A percentile compares a stretch with the other conserved stretches of the same genome.
Evolutionary conservation across 257 asterid species (phyloP).

Genomic region (Lycium ferocissimum): DNA sequence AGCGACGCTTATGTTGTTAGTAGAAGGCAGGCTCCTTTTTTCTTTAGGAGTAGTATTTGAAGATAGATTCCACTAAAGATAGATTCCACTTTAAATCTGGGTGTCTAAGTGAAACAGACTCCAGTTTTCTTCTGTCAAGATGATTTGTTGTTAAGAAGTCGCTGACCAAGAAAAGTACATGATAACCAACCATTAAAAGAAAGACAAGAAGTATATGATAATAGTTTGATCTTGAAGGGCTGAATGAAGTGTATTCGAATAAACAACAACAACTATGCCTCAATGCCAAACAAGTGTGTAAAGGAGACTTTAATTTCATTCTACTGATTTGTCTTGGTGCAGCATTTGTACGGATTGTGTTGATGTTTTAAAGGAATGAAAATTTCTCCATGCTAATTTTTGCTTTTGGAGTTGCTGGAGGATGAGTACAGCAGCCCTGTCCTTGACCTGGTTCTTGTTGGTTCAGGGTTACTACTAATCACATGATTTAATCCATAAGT

Average conservation of each 20-base stretch:
- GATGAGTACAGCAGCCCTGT: neutral
- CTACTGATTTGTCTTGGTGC: neutral
- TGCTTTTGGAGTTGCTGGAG: neutral
- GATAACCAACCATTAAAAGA: conserved; percentile 5
- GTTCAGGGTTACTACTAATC: neutral
- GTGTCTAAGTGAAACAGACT: conserved; percentile 7
- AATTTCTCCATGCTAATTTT: neutral
- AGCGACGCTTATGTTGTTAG: neutral
- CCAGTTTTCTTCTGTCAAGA: neutral
- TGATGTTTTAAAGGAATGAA: neutral
- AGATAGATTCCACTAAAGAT: conserved; percentile 21
- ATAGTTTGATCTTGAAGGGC: conserved; percentile 5
- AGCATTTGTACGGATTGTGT: neutral
- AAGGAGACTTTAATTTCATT: conserved; percentile 10
- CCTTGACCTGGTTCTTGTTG: neutral
- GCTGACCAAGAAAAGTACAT: conserved; percentile 11
- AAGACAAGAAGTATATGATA: neutral
- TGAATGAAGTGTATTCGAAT: neutral
- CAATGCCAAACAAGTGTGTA: neutral
- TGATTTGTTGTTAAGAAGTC: neutral
- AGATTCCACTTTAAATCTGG: conserved; percentile 14
- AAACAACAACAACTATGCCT: neutral
- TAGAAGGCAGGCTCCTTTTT: neutral
- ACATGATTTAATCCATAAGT: neutral
- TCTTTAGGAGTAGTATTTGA: conserved; percentile 4